Base-by-base conservation (phyloP, 1,284 basidiomycete genomes). In the Somion occarium region DNA sequence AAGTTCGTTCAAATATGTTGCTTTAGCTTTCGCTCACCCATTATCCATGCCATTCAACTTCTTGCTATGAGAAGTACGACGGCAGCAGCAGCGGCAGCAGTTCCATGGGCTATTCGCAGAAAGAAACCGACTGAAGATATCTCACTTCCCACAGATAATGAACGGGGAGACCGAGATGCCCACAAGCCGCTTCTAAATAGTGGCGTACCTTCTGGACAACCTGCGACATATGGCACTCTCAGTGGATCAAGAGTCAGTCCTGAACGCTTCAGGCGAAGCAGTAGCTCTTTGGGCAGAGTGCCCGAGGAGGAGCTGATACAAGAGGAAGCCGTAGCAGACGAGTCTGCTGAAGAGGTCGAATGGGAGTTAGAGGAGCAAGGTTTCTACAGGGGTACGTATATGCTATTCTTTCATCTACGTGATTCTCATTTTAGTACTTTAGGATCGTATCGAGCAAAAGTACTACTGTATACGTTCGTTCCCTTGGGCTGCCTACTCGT, bases 381-480 rank as follows among this genome's bases (percentile, higher is more conserved):
- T 5, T 23, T 46, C 2, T 51, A 51, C 27, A 30, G 44, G 25
- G 49, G 49, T 51, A 22, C 12, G 49, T 44, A 34, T 7, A 34
- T 34, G 15, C 30, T 34, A 34, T 7, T 15, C 30, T 34, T 7
- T 15, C 30, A 34, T 34, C 15, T 34, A 34, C n/a, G n/a, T n/a
- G n/a, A n/a, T n/a, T n/a, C n/a, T n/a, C n/a, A n/a, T n/a, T n/a
- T n/a, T n/a, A n/a, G n/a, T n/a, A n/a, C n/a, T 41, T 19, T 55
- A 87, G 85, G 84, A n/a, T 85, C 82, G 1, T 87, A 85, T 68
- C 66, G 61, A 42, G 70, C 69, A 38, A 64, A 82, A 5, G 49
- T 85, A 18, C 63, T 69, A 9, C 54, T 80, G 30, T 85, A 87
- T 60, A 71, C 75, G 1, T 64, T 85, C 30, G 79, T 80, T 5